Evolutionary conservation across 2,329 filamentous ascomycete genomes (phyloP).

Genomic region (Cercospora sp.): DNA sequence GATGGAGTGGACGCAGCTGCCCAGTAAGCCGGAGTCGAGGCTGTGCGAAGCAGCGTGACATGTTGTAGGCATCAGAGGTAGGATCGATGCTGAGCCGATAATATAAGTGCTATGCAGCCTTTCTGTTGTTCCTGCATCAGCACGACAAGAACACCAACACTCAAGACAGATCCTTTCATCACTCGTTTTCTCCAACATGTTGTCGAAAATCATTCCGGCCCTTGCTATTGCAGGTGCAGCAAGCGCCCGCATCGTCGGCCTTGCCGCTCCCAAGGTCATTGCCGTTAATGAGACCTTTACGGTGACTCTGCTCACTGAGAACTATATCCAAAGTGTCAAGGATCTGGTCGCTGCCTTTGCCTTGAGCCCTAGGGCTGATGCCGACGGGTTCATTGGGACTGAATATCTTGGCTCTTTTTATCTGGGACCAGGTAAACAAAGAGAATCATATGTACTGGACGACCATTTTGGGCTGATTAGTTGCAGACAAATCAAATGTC

Average conservation of each 20-base stretch:
- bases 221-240: slow-evolving; percentile 16
- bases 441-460: neutral
- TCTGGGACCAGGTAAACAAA: slow-evolving; percentile 15
- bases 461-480: neutral
- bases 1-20: neutral
- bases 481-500: slow-evolving; percentile 22
- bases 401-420: slow-evolving; percentile 25
- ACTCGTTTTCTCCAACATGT: neutral
- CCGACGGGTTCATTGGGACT: slow-evolving; percentile 16
- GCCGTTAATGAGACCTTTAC: slow-evolving; percentile 18
- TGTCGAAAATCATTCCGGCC: neutral
- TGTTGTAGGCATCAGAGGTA: neutral
- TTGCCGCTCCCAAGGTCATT: slow-evolving; percentile 20
- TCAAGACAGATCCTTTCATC: neutral
- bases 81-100: neutral
- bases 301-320: slow-evolving; percentile 23
- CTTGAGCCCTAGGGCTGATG: slow-evolving; percentile 7
- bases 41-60: slow-evolving; percentile 6
- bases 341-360: slow-evolving; percentile 23
- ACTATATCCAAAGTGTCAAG: slow-evolving; percentile 26
- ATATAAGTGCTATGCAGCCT: neutral
- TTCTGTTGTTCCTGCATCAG: neutral
- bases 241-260: slow-evolving; percentile 21
- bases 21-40: slow-evolving; percentile 2
- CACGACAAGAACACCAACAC: slow-evolving; percentile 3